Evolutionary conservation across 2,329 filamentous ascomycete species (phyloP), one percentile per base, ranked within the genome.

Genomic region (Ceratocystis alfenasii): DNA sequence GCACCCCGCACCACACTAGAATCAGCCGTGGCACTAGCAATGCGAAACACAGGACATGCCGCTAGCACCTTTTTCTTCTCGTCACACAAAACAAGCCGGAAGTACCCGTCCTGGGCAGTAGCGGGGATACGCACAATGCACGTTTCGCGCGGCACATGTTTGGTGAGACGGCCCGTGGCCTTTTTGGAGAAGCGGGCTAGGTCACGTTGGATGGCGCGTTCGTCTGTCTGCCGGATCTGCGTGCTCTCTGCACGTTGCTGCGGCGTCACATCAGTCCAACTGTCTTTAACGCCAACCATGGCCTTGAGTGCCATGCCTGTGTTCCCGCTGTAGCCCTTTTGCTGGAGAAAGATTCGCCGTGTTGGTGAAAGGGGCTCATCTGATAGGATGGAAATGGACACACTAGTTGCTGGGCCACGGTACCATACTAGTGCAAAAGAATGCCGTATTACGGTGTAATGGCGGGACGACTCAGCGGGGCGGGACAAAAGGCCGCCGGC

Each of bases 241-340:
- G 80, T 75, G 0, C 77, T 70, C 0, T 73, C 71, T 0, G 81
- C 78, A 25, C 77, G 76, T 1, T 78, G 73, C 0, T 76, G 76
- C 0, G 87, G 87, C 0, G 87, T 89, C 1, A 89, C 86, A 67
- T 89, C 80, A 12, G 89, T 76, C 87, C 87, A 89, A 70, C 76
- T 78, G 6, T 79, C 77, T 12, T 79, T 82, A 0, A 80, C 78
- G 6, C 85, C 81, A 45, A 88, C 74, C 1, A 88, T 73, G 0
- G 85, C 81, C 71, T 87, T 87, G 33, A 85, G 75, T 5, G 79
- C 79, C 82, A 89, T 87, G 20, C 87, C 87, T 62, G 85, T 79
- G 71, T 86, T 85, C 3, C 87, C 87, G 0, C 83, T 84, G 75
- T 79, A 88, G 1, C 87, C 87, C 69, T 85, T 86, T 67, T 80